Evolutionary conservation across 805 yeast genomes (phyloP).

Genomic region (Kregervanrija delftensis): DNA sequence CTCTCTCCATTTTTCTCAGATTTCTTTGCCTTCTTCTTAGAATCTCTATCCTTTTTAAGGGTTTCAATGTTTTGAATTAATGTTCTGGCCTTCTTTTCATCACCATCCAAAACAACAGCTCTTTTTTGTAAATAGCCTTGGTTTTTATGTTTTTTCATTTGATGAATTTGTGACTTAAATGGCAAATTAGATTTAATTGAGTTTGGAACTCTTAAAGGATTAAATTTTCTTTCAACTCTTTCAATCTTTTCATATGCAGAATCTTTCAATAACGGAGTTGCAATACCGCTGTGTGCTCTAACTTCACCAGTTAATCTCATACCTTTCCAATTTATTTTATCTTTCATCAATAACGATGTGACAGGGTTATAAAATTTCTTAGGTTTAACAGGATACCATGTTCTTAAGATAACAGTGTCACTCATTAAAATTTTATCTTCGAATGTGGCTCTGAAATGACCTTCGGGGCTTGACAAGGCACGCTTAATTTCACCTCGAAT

Average conservation of each 20-base stretch:
- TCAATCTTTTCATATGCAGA: slow-evolving; percentile 64
- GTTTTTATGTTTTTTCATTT: slow-evolving; percentile 82
- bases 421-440: slow-evolving; percentile 91
- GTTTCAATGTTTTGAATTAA: slow-evolving; percentile 84
- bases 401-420: slow-evolving; percentile 82
- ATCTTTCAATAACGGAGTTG: slow-evolving; percentile 51
- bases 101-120: slow-evolving; percentile 89
- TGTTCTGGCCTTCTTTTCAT: slow-evolving; percentile 88
- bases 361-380: slow-evolving; percentile 94
- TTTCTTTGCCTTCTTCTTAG: slow-evolving; percentile 67
- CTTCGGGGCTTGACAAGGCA: slow-evolving; percentile 91
- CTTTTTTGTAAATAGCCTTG: slow-evolving; percentile 78
- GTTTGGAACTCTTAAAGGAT: slow-evolving; percentile 81
- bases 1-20: slow-evolving; percentile 68
- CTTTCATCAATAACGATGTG: slow-evolving; percentile 70
- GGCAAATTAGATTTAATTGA: slow-evolving; percentile 73
- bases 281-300: slow-evolving; percentile 64
- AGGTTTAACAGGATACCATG: slow-evolving; percentile 94
- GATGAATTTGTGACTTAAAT: slow-evolving; percentile 83
- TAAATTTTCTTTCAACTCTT: slow-evolving; percentile 77
- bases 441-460: slow-evolving; percentile 91
- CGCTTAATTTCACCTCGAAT: slow-evolving; percentile 96
- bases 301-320: slow-evolving; percentile 94
- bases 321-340: slow-evolving; percentile 90
- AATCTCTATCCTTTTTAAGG: slow-evolving; percentile 77